Conservation (phyloP, 2,329 filamentous ascomycete genomes). For the Phialophora expanda region DNA sequence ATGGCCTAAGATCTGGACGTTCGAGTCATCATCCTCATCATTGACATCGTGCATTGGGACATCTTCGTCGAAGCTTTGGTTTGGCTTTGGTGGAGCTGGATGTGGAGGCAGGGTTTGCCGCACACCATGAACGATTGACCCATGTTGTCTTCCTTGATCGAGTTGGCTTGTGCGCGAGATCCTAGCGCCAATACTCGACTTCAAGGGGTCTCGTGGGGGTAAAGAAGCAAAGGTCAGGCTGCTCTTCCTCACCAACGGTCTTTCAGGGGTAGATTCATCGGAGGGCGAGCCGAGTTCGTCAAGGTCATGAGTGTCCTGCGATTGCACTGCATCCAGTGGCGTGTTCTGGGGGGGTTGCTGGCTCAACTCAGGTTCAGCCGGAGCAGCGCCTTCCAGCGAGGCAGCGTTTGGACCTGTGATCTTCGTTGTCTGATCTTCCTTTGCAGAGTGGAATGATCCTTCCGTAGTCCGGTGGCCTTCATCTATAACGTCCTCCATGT, state of each 20-base stretch:
- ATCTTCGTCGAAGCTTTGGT: slow-evolving; percentile 27
- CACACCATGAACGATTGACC: slow-evolving; percentile 66
- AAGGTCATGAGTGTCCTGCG: slow-evolving; percentile 45
- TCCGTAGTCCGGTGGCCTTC: slow-evolving; percentile 47
- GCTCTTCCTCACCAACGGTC: slow-evolving; percentile 84
- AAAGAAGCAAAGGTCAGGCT: slow-evolving; percentile 93
- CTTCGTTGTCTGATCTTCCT: slow-evolving; percentile 44
- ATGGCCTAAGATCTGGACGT: slow-evolving; percentile 39
- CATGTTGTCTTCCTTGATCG: slow-evolving; percentile 22
- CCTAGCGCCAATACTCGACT: slow-evolving; percentile 79
- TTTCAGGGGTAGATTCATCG: slow-evolving; percentile 53
- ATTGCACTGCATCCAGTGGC: slow-evolving; percentile 34
- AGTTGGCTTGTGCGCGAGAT: slow-evolving; percentile 81
- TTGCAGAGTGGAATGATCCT: slow-evolving; percentile 55
- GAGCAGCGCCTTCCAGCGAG: slow-evolving; percentile 28
- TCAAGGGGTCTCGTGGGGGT: slow-evolving; percentile 87
- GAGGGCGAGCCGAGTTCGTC: slow-evolving; percentile 57
- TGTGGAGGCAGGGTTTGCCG: slow-evolving; percentile 39
- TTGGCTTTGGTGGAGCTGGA: slow-evolving; percentile 10
- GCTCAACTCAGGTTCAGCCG: slow-evolving; percentile 43
- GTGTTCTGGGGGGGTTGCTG: neutral
- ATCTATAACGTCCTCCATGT: slow-evolving; percentile 44
- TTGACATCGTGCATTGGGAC: slow-evolving; percentile 27
- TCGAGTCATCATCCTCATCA: slow-evolving; percentile 30
- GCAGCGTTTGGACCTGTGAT: slow-evolving; percentile 37